Evolutionary conservation across 495 filamentous ascomycete genomes (phyloP).

Genomic region (Clavariopsis aquatica): DNA sequence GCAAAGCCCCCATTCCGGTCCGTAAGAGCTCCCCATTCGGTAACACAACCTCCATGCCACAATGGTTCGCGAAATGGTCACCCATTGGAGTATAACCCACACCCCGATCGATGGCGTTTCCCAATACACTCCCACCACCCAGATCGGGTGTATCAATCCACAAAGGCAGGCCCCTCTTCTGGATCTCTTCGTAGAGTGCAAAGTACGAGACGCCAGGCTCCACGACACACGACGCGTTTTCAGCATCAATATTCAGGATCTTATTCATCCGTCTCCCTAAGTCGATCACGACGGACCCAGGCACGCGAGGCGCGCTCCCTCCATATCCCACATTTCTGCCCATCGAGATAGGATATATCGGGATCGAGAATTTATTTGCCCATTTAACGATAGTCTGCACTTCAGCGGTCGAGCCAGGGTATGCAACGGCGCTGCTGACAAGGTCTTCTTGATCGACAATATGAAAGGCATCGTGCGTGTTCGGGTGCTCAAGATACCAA

Average conservation of each 20-base stretch:
- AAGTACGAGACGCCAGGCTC: conserved; percentile 63
- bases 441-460: conserved; percentile 56
- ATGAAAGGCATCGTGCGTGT: conserved; percentile 58
- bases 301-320: conserved; percentile 57
- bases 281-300: conserved; percentile 56
- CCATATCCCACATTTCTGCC: conserved; percentile 61
- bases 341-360: conserved; percentile 58
- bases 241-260: conserved; percentile 56
- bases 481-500: conserved; percentile 58
- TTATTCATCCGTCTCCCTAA: conserved; percentile 58
- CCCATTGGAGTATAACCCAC: conserved; percentile 58
- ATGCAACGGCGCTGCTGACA: conserved; percentile 50
- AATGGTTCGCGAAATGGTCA: conserved; percentile 58
- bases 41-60: conserved; percentile 54
- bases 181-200: conserved; percentile 54
- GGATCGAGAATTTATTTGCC: conserved; percentile 56
- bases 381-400: conserved; percentile 44
- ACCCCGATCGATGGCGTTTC: conserved; percentile 54
- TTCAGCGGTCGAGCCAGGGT: conserved; percentile 43
- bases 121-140: conserved; percentile 58
- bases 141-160: conserved; percentile 60
- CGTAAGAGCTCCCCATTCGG: conserved; percentile 57
- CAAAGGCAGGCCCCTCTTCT: conserved; percentile 46
- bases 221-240: conserved; percentile 56
- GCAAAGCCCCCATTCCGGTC: conserved; percentile 62